phyloP scores from a whole-genome alignment of 1,284 basidiomycete species.

The Ceratobasidium sp. region DNA sequence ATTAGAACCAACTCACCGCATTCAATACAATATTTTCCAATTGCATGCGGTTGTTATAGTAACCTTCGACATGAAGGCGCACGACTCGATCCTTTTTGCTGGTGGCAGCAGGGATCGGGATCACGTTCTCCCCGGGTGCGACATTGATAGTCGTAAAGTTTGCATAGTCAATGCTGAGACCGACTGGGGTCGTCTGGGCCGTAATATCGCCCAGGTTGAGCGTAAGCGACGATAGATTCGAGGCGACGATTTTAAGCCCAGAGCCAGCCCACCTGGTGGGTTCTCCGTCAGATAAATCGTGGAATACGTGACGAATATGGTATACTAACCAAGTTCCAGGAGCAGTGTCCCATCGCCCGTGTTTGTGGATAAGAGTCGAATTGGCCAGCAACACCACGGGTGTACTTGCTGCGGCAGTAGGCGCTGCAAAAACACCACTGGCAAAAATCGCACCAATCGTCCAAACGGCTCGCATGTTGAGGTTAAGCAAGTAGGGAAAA shows the following conservation, averaged over 20 bases:
- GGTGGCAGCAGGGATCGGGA: constrained; percentile 55
- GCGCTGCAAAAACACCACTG: not conserved
- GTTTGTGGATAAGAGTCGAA: constrained; percentile 22
- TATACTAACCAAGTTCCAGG: constrained; percentile 59
- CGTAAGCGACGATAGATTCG: constrained; percentile 60
- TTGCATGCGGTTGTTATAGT: constrained; percentile 68
- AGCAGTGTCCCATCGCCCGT: constrained; percentile 55
- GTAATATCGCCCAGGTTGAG: constrained; percentile 65
- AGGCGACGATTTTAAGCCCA: constrained; percentile 64
- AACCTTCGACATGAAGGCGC: constrained; percentile 64
- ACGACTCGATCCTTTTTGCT: constrained; percentile 55
- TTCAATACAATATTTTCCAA: constrained; percentile 63
- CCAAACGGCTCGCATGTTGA: not conserved
- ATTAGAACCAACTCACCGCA: constrained; percentile 53
- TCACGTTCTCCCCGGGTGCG: constrained; percentile 60
- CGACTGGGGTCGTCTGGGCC: constrained; percentile 61
- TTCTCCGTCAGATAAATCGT: not conserved
- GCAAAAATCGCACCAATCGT: not conserved
- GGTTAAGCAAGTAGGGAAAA: not conserved
- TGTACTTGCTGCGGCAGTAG: not conserved
- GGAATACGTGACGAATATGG: not conserved
- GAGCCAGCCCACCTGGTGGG: constrained; percentile 59
- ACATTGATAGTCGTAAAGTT: constrained; percentile 63
- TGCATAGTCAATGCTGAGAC: constrained; percentile 63
- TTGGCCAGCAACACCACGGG: constrained; percentile 17